A percentile compares a stretch with the other conserved stretches of the same genome.
phyloP scores from a whole-genome alignment of 2,329 filamentous ascomycete genomes.

The Fusarium papillatum region DNA sequence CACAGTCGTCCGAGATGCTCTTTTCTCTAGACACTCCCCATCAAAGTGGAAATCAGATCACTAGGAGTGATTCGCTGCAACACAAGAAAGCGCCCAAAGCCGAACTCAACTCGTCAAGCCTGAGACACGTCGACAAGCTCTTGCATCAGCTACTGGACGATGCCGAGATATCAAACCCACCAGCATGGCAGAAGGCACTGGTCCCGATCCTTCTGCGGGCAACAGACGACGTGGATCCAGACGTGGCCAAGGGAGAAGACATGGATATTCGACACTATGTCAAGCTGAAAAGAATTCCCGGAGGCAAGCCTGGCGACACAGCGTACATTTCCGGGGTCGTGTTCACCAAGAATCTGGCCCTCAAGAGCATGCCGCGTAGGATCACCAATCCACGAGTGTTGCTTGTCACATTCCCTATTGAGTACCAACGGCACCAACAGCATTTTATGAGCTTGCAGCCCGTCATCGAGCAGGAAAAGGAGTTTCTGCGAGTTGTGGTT shows the following conservation, averaged over 20 bases:
- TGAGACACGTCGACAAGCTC: constrained; percentile 89
- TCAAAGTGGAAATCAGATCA: constrained; percentile 65
- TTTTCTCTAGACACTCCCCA: constrained; percentile 60
- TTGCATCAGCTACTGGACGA: constrained; percentile 88
- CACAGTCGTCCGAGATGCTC: constrained; percentile 65
- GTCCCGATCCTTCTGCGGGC: constrained; percentile 92
- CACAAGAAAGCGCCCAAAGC: constrained; percentile 80
- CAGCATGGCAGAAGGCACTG: constrained; percentile 90
- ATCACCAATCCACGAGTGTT: constrained; percentile 89
- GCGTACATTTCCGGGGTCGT: constrained; percentile 97
- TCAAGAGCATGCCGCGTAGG: constrained; percentile 95
- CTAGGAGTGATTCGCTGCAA: constrained; percentile 87
- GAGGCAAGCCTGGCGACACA: constrained; percentile 90
- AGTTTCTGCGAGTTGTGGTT: constrained; percentile 92
- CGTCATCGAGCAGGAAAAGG: constrained; percentile 95
- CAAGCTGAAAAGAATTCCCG: constrained; percentile 96
- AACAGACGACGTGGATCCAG: constrained; percentile 94
- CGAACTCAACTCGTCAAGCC: constrained; percentile 88
- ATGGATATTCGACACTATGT: constrained; percentile 99
- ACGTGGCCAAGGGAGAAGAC: constrained; percentile 90
- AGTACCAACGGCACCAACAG: constrained; percentile 88
- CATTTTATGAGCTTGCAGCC: constrained; percentile 99
- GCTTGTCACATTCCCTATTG: constrained; percentile 94
- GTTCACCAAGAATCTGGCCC: constrained; percentile 95
- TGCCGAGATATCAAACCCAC: constrained; percentile 77